Evolutionary conservation across 306 rosid species (phyloP).

Genomic region (Quercus engelmannii): DNA sequence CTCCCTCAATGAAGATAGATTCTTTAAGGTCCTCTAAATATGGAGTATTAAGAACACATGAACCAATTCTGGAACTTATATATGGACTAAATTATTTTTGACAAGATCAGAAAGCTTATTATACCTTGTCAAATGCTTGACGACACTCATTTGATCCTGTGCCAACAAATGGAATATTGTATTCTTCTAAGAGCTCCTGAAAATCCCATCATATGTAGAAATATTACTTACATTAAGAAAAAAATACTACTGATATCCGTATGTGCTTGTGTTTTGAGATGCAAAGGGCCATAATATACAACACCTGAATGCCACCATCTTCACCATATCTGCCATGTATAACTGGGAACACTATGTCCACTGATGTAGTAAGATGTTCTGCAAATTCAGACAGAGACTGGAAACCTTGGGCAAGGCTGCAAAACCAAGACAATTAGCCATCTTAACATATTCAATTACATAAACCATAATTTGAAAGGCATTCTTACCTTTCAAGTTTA

Average conservation of each 20-base stretch:
- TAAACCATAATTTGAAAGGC: slow-evolving; percentile 9
- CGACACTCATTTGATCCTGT: slow-evolving; percentile 79
- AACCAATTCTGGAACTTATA: not conserved
- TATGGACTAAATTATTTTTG: not conserved
- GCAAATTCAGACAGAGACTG: slow-evolving; percentile 65
- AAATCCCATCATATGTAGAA: slow-evolving; percentile 25
- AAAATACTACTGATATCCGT: not conserved
- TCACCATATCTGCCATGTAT: slow-evolving; percentile 94
- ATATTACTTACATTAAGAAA: slow-evolving; percentile 1
- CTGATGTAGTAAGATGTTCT: slow-evolving; percentile 69
- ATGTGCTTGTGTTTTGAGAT: not conserved
- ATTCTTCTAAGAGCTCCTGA: slow-evolving; percentile 79
- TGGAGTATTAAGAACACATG: not conserved
- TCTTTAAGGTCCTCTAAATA: not conserved
- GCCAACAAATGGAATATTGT: slow-evolving; percentile 87
- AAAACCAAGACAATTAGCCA: slow-evolving; percentile 25
- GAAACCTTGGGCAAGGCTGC: slow-evolving; percentile 91
- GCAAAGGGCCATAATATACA: slow-evolving; percentile 8
- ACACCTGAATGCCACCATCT: slow-evolving; percentile 96
- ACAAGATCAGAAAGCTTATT: slow-evolving; percentile 12
- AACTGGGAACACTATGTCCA: slow-evolving; percentile 90
- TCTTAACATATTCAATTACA: slow-evolving; percentile 10
- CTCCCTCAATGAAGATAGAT: not conserved
- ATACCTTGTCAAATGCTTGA: slow-evolving; percentile 92
- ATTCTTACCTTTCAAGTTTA: slow-evolving; percentile 74